Percentiles rank a stretch among this genome's conserved stretches.
Conservation (phyloP, 257 asterid species). For the Petunia secreta region DNA sequence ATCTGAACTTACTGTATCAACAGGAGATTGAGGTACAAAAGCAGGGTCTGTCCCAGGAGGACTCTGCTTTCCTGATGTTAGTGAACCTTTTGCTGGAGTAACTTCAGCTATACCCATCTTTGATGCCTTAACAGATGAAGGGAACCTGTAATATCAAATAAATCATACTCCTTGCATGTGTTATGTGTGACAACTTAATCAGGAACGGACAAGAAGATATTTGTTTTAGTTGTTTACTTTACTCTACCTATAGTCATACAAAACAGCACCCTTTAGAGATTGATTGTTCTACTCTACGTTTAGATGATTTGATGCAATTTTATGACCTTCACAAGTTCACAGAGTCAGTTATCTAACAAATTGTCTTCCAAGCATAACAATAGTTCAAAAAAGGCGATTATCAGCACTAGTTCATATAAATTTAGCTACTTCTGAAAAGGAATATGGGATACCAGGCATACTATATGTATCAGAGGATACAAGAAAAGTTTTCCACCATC, state of each 20-base stretch:
- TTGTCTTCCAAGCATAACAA: not conserved
- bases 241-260: not conserved
- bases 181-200: slow-evolving; percentile 8
- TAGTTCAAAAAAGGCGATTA: not conserved
- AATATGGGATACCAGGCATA: not conserved
- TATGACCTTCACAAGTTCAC: too few species aligned
- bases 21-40: slow-evolving; percentile 53
- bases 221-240: slow-evolving; percentile 14
- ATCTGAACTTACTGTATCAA: slow-evolving; percentile 55
- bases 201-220: slow-evolving; percentile 10
- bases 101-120: slow-evolving; percentile 59
- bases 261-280: slow-evolving; percentile 16
- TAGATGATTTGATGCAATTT: not conserved
- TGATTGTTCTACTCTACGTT: not conserved
- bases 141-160: slow-evolving; percentile 56
- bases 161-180: slow-evolving; percentile 17
- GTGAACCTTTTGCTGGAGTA: slow-evolving; percentile 77
- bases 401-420: not conserved
- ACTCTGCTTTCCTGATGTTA: slow-evolving; percentile 52
- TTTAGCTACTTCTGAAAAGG: not conserved
- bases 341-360: not conserved
- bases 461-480: not conserved
- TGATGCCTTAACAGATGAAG: slow-evolving; percentile 54
- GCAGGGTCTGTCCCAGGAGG: slow-evolving; percentile 44
- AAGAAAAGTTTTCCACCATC: slow-evolving; percentile 10